Percentiles rank a stretch among this genome's conserved stretches.
Conservation (phyloP, 176 grass and related monocot species). For the Carex parvula region DNA sequence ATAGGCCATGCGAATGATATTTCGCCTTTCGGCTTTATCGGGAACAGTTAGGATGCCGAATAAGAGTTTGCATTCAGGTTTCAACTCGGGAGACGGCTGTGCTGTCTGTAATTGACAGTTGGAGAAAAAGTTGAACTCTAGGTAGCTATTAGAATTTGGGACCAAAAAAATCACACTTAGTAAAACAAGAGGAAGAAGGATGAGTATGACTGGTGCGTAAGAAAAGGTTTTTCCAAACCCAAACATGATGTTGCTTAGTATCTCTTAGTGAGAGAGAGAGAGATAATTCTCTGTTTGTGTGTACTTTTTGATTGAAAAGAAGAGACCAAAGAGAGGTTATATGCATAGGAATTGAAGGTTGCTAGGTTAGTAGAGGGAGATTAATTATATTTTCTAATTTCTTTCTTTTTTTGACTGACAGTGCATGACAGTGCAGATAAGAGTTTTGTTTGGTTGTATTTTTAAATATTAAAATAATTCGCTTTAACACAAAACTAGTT, state of each 20-base stretch:
- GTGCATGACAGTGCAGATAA: neutral
- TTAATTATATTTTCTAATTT: neutral
- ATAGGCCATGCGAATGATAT: constrained; percentile 38
- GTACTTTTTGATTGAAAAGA: neutral
- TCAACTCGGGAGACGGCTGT: neutral
- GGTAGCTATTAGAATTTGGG: neutral
- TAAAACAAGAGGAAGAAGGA: constrained; percentile 9
- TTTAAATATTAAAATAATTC: no score
- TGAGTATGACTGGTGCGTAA: neutral
- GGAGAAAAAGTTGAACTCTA: neutral
- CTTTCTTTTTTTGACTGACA: neutral
- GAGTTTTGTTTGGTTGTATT: no score
- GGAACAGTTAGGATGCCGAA: constrained; percentile 37
- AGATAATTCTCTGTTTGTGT: neutral
- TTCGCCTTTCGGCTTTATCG: constrained; percentile 30
- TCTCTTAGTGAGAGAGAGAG: neutral
- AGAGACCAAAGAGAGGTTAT: neutral
- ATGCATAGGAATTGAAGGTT: neutral
- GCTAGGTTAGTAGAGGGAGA: neutral
- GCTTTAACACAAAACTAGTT: no score
- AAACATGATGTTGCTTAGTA: constrained; percentile 10
- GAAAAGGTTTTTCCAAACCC: constrained; percentile 1
- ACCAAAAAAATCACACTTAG: neutral
- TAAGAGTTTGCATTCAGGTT: constrained; percentile 27
- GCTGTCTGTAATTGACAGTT: neutral